phyloP scores from a whole-genome alignment of 2,329 filamentous ascomycete species.

The Fusarium udum region DNA sequence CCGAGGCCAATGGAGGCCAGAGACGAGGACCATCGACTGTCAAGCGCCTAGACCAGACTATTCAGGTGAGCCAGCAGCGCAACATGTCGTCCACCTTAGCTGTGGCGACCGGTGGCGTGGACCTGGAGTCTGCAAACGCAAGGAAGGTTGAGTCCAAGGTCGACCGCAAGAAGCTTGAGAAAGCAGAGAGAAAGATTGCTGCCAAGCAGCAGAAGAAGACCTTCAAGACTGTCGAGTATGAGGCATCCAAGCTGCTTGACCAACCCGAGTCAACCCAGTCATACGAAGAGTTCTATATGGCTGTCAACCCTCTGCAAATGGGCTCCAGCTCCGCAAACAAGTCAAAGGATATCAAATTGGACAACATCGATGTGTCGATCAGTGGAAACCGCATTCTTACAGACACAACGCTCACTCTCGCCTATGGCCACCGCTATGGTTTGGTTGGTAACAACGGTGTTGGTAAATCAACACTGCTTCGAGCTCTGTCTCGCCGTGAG shows the following conservation, averaged over 20 bases:
- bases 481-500: conserved; percentile 91
- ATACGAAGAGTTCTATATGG: conserved; percentile 99
- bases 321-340: conserved; percentile 78
- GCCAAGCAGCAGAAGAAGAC: conserved; percentile 98
- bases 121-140: conserved; percentile 91
- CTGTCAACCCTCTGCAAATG: conserved; percentile 94
- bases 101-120: conserved; percentile 83
- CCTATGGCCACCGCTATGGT: conserved; percentile 94
- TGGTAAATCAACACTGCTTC: conserved; percentile 92
- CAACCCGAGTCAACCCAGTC: conserved; percentile 84
- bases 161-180: conserved; percentile 98
- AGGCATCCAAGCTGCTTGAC: conserved; percentile 89
- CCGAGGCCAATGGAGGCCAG: conserved; percentile 76
- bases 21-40: conserved; percentile 78
- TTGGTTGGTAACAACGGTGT: conserved; percentile 99
- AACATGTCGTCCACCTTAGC: conserved; percentile 97
- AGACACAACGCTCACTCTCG: conserved; percentile 88
- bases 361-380: conserved; percentile 95
- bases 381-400: conserved; percentile 87
- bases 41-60: conserved; percentile 89
- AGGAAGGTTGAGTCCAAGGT: conserved; percentile 98
- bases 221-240: conserved; percentile 98
- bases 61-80: conserved; percentile 91
- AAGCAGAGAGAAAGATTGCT: conserved; percentile 96
- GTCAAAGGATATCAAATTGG: conserved; percentile 99